A percentile compares a stretch with the other conserved stretches of the same genome.
Evolutionary conservation across 805 yeast genomes (phyloP).

Genomic region (Saccharomycopsis fermentans): DNA sequence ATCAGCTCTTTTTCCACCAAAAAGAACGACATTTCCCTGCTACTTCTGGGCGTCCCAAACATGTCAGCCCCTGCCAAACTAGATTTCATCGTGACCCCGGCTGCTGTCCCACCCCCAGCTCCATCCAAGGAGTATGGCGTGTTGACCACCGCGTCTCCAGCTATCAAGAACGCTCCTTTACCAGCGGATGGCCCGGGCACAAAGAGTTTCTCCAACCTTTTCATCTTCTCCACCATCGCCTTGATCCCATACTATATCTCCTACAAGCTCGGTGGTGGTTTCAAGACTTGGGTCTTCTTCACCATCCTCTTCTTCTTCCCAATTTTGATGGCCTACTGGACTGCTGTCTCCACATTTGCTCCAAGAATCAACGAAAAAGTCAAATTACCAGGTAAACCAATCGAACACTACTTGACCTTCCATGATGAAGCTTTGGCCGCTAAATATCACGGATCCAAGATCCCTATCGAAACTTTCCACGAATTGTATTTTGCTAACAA

Average conservation of each 20-base stretch:
- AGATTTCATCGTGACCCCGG: slow-evolving; percentile 49
- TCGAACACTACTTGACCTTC: slow-evolving; percentile 72
- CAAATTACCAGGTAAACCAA: slow-evolving; percentile 63
- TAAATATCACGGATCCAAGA: slow-evolving; percentile 68
- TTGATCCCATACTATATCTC: slow-evolving; percentile 55
- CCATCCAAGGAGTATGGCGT: slow-evolving; percentile 39
- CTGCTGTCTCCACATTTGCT: slow-evolving; percentile 60
- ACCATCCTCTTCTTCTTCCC: slow-evolving; percentile 50
- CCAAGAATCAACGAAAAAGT: slow-evolving; percentile 77
- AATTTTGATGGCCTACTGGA: slow-evolving; percentile 75
- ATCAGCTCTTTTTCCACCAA: no score
- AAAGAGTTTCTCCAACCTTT: slow-evolving; percentile 56
- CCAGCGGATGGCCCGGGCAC: slow-evolving; percentile 92
- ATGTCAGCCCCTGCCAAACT: not conserved
- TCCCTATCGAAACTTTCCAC: slow-evolving; percentile 89
- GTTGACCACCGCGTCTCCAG: slow-evolving; percentile 44
- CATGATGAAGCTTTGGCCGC: slow-evolving; percentile 60
- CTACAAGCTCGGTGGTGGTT: slow-evolving; percentile 60
- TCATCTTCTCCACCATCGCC: slow-evolving; percentile 39
- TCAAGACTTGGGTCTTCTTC: slow-evolving; percentile 56
- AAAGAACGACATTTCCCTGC: no score
- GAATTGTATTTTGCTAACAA: slow-evolving; percentile 76
- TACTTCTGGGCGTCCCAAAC: no score
- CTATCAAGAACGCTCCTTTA: slow-evolving; percentile 76
- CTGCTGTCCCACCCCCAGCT: slow-evolving; percentile 34